Conservation (phyloP, 139 green algal genomes). For the Edaphochlamys debaryana region DNA sequence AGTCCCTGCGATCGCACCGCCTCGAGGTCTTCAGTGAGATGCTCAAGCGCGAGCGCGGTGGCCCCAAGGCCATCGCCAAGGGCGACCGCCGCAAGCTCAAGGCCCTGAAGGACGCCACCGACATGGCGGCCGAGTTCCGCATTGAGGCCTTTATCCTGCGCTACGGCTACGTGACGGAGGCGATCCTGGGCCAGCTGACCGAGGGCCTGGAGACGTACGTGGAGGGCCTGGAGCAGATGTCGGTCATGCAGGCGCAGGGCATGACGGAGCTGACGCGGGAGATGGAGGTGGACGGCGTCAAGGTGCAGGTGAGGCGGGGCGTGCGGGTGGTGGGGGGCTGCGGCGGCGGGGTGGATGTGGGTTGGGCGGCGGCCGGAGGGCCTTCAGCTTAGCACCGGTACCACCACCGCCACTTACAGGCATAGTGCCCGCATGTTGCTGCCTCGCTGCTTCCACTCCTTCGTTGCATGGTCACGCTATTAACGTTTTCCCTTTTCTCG, state of each 20-base stretch:
- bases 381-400: too few relatives aligned
- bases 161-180: conserved; percentile 27
- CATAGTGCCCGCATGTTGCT: too few relatives aligned
- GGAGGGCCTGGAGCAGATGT: conserved; percentile 53
- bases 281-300: conserved; percentile 37
- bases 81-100: conserved; percentile 21
- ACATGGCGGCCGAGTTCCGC: conserved; percentile 8
- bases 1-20: neutral
- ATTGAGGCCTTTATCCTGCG: conserved; percentile 35
- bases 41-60: conserved; percentile 15
- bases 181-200: conserved; percentile 14
- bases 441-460: too few relatives aligned
- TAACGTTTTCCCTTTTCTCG: too few relatives aligned
- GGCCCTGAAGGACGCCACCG: conserved; percentile 10
- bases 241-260: conserved; percentile 45
- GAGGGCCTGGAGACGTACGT: conserved; percentile 49
- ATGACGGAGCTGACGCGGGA: conserved; percentile 23
- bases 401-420: too few relatives aligned
- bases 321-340: too few relatives aligned
- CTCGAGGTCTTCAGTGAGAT: conserved; percentile 21
- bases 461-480: too few relatives aligned
- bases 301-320: too few relatives aligned
- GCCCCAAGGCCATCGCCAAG: neutral
- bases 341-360: too few relatives aligned
- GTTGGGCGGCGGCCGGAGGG: too few relatives aligned